A percentile compares a stretch with the other conserved stretches of the same genome.
These are phyloP conservation scores for Metschnikowia lunata DNA, from an alignment of 805 yeast species.

Conservation along the genomic window DNA sequence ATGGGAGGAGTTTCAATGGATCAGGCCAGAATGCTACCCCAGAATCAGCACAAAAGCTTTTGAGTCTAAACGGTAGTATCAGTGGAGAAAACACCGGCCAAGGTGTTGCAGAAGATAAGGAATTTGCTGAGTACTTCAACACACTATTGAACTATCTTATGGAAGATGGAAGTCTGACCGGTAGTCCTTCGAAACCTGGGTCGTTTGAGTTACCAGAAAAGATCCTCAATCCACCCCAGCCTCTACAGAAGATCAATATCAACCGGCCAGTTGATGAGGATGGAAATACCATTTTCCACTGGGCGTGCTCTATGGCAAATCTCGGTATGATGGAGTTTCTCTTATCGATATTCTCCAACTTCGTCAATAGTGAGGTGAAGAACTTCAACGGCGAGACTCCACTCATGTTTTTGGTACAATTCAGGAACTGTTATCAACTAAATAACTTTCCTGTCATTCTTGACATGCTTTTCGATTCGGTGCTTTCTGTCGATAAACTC, in stretches of 20 bases:
- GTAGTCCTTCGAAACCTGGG: slow-evolving; percentile 1
- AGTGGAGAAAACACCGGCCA: slow-evolving; percentile 27
- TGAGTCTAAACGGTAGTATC: slow-evolving; percentile 26
- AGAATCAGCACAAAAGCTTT: slow-evolving; percentile 16
- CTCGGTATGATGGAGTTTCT: slow-evolving; percentile 60
- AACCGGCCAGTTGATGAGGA: slow-evolving; percentile 89
- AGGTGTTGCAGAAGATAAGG: slow-evolving; percentile 7
- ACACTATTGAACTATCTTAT: slow-evolving; percentile 49
- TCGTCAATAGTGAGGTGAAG: slow-evolving; percentile 65
- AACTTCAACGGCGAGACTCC: slow-evolving; percentile 88
- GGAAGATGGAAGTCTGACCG: slow-evolving; percentile 34
- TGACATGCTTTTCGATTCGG: slow-evolving; percentile 33
- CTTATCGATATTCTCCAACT: slow-evolving; percentile 56
- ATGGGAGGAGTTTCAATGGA: too few species aligned
- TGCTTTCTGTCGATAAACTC: slow-evolving; percentile 33
- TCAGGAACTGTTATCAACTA: slow-evolving; percentile 36
- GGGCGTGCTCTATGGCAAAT: slow-evolving; percentile 92
- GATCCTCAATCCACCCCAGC: slow-evolving; percentile 53
- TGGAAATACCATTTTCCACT: slow-evolving; percentile 91
- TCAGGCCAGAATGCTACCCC: background rate
- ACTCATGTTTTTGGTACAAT: slow-evolving; percentile 44
- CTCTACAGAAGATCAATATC: slow-evolving; percentile 52
- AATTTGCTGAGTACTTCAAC: slow-evolving; percentile 34
- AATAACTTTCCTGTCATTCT: slow-evolving; percentile 35
- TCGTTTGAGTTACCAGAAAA: slow-evolving; percentile 29